Base-by-base conservation (phyloP, 805 yeast genomes). In the Yamadazyma takamatsuzukensis region DNA sequence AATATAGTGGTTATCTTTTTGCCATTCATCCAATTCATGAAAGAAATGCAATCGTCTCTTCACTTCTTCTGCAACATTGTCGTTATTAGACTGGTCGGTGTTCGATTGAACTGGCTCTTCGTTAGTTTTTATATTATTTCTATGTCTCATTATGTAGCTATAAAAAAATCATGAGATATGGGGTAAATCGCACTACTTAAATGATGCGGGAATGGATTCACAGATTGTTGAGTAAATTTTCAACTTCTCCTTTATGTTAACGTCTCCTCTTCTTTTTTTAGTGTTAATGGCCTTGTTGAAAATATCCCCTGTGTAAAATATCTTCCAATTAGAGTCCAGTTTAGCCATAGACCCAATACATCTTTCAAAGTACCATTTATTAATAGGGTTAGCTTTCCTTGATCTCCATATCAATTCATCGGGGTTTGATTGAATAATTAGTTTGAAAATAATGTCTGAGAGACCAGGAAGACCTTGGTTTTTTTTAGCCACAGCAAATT, bases 321-420 rank as follows among this genome's bases (percentile, higher is more conserved):
- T 44, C 39, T 61, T 64, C 71, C 71, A 66, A 18, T 51, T 56
- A 5, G 69, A 59, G 4, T 49, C 57, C 0, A 55, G 50, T 7
- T 43, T 37, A 19, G 61, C 56, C 25, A 78, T 51, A 17, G 81
- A 79, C 1, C 95, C 95, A 12, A 70, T 62, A 25, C 95, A 81
- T 41, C 98, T 68, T 51, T 93, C 97, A 57, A 90, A 93, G 53
- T 90, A 90, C 98, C 98, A 93, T 51, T 88, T 88, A 63, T 93
- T 93, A 6, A 93, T 96, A 0, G 96, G 96, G 55, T 93, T 93
- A 34, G 63, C 74, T 37, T 72, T 73, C 28, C 95, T 66, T 1
- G 97, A 90, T 48, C 98, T 74, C 98, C 98, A 93, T 2, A 93
- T 61, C 9, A 88, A 55, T 51, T 87, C 93, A 11, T 70, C 59